Percentiles rank a stretch among this genome's conserved stretches.
These are phyloP conservation scores for Helicocarpus griseus DNA, from an alignment of 2,329 filamentous ascomycete species.

Conservation along the genomic window DNA sequence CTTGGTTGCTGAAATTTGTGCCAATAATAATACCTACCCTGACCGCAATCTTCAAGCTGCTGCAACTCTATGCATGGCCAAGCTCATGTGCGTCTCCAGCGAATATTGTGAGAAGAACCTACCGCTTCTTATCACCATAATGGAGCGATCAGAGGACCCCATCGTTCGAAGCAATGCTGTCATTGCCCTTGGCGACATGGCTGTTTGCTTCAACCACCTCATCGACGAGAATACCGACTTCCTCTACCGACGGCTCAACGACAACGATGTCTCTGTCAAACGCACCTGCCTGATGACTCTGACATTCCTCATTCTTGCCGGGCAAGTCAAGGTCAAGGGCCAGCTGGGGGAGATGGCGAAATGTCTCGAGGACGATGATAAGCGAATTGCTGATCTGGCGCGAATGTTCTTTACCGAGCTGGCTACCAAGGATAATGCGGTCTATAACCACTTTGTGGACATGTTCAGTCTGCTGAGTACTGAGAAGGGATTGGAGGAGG, in stretches of 20 bases:
- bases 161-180: slow-evolving; percentile 94
- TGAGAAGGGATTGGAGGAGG: slow-evolving; percentile 70
- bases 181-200: slow-evolving; percentile 96
- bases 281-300: slow-evolving; percentile 96
- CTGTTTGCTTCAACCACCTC: slow-evolving; percentile 97
- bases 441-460: slow-evolving; percentile 99
- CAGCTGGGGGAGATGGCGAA: slow-evolving; percentile 99
- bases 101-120: slow-evolving; percentile 95
- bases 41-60: slow-evolving; percentile 86
- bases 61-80: slow-evolving; percentile 87
- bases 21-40: slow-evolving; percentile 84
- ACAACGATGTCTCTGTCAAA: slow-evolving; percentile 82
- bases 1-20: slow-evolving; percentile 84
- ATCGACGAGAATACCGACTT: slow-evolving; percentile 99
- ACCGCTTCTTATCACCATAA: slow-evolving; percentile 89
- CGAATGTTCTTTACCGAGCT: slow-evolving; percentile 98
- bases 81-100: slow-evolving; percentile 95
- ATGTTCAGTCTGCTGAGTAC: slow-evolving; percentile 93
- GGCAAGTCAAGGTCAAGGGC: slow-evolving; percentile 98
- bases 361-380: slow-evolving; percentile 92
- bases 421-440: slow-evolving; percentile 94
- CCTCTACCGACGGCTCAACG: slow-evolving; percentile 84
- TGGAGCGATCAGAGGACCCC: slow-evolving; percentile 85
- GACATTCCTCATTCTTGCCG: slow-evolving; percentile 91
- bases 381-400: slow-evolving; percentile 83